phyloP scores from a whole-genome alignment of 2,329 filamentous ascomycete genomes.

The Penicillium sumatraense region DNA sequence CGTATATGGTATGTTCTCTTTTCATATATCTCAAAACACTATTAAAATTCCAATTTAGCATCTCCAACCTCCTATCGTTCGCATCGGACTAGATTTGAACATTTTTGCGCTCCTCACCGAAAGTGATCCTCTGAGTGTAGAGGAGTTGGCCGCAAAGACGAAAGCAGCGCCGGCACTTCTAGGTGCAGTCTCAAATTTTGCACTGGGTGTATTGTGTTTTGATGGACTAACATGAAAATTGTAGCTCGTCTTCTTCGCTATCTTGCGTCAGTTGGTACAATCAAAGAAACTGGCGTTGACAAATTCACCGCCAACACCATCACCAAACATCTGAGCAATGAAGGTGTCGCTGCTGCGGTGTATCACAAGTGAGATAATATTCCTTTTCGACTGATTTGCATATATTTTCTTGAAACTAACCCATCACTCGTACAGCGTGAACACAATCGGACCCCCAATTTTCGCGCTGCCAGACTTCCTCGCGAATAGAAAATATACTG shows the following conservation, averaged over 20 bases:
- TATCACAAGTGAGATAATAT: slow-evolving; percentile 22
- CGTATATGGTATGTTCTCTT: slow-evolving; percentile 1
- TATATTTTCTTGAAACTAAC: background rate
- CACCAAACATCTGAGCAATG: slow-evolving; percentile 23
- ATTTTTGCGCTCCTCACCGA: slow-evolving; percentile 22
- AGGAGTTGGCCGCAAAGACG: slow-evolving; percentile 13
- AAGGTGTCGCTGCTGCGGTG: slow-evolving; percentile 17
- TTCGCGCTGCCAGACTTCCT: slow-evolving; percentile 27
- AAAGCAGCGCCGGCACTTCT: slow-evolving; percentile 19
- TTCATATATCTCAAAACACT: background rate
- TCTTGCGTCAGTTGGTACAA: slow-evolving; percentile 22
- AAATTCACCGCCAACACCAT: slow-evolving; percentile 24
- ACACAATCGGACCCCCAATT: slow-evolving; percentile 10
- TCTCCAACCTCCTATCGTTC: slow-evolving; percentile 17
- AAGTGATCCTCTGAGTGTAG: slow-evolving; percentile 13
- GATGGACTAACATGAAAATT: background rate
- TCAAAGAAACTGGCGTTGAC: slow-evolving; percentile 18
- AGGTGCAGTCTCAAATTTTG: background rate
- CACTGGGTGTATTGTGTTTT: background rate
- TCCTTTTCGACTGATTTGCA: background rate
- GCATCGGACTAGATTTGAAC: slow-evolving; percentile 24
- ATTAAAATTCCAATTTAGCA: slow-evolving; percentile 12
- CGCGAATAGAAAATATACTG: slow-evolving; percentile 26
- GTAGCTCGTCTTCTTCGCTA: slow-evolving; percentile 27
- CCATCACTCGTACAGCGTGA: background rate